Conservation (phyloP, 2,329 filamentous ascomycete genomes). For the Diplodia intermedia region DNA sequence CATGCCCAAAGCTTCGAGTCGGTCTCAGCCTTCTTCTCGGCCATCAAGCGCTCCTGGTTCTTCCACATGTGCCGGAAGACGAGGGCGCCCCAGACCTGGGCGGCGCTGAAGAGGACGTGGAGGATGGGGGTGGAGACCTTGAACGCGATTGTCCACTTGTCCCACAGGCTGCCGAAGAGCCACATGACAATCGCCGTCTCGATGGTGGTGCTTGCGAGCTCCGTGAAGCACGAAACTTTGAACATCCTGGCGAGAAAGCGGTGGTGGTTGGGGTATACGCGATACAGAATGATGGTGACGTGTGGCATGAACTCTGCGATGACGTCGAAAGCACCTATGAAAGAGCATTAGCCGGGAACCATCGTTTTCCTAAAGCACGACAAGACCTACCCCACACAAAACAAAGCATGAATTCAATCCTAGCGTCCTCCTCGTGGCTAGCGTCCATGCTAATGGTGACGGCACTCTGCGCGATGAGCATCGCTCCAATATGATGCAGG, state of each 20-base stretch:
- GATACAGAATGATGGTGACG: constrained; percentile 55
- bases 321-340: constrained; percentile 55
- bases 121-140: constrained; percentile 54
- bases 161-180: constrained; percentile 54
- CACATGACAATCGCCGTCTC: constrained; percentile 56
- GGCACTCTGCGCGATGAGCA: constrained; percentile 52
- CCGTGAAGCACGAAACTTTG: constrained; percentile 46
- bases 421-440: constrained; percentile 39
- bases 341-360: background rate
- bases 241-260: constrained; percentile 51
- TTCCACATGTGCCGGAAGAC: constrained; percentile 53
- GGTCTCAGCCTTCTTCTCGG: constrained; percentile 13
- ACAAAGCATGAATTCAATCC: constrained; percentile 48
- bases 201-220: constrained; percentile 48
- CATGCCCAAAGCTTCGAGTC: background rate
- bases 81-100: constrained; percentile 53
- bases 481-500: constrained; percentile 52
- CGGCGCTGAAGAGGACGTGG: constrained; percentile 52
- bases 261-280: constrained; percentile 50
- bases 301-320: constrained; percentile 57
- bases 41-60: constrained; percentile 36
- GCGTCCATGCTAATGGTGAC: constrained; percentile 50
- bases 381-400: constrained; percentile 49
- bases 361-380: constrained; percentile 30
- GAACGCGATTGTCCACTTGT: constrained; percentile 52